Percentiles rank a stretch among this genome's conserved stretches.
phyloP scores from a whole-genome alignment of 2,329 filamentous ascomycete genomes.

The Plectosphaerella sp. region DNA sequence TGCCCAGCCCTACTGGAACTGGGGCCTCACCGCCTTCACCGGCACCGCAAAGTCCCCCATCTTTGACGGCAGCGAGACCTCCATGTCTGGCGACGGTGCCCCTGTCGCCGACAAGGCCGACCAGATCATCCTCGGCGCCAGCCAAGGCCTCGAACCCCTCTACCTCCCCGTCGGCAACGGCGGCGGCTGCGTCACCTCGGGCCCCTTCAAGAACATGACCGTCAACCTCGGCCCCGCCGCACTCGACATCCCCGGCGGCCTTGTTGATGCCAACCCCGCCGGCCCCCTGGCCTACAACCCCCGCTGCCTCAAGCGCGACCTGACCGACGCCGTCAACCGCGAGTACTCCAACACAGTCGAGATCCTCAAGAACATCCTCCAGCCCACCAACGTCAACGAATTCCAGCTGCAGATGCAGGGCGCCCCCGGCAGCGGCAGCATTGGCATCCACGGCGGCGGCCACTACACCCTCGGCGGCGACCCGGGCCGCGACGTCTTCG shows the following conservation, averaged over 20 bases:
- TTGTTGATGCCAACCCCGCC: conserved; percentile 12
- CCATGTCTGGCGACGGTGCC: conserved; percentile 40
- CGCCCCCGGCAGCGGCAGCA: conserved; percentile 15
- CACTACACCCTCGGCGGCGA: conserved; percentile 25
- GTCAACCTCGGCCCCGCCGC: conserved; percentile 35
- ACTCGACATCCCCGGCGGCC: conserved; percentile 20
- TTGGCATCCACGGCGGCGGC: conserved; percentile 17
- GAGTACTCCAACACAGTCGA: conserved; percentile 19
- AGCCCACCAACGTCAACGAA: conserved; percentile 26
- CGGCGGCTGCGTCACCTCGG: conserved; percentile 49
- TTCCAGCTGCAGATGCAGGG: conserved; percentile 44
- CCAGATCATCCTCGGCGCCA: conserved; percentile 18
- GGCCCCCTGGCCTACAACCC: conserved; percentile 33
- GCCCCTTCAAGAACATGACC: conserved; percentile 40
- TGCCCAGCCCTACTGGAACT: conserved; percentile 43
- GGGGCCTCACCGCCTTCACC: conserved; percentile 18
- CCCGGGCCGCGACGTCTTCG: conserved; percentile 32
- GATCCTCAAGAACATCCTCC: conserved; percentile 30
- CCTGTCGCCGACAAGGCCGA: conserved; percentile 14
- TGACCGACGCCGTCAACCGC: conserved; percentile 18
- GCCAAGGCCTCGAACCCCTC: conserved; percentile 16
- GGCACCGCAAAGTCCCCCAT: conserved; percentile 36
- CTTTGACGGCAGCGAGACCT: conserved; percentile 43
- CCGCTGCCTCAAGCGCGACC: conserved; percentile 35
- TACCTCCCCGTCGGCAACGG: conserved; percentile 42